Evolutionary conservation across 768 basidiomycete genomes (phyloP), one percentile per base, ranked within the genome.

Genomic region (Mycena leptocephala): DNA sequence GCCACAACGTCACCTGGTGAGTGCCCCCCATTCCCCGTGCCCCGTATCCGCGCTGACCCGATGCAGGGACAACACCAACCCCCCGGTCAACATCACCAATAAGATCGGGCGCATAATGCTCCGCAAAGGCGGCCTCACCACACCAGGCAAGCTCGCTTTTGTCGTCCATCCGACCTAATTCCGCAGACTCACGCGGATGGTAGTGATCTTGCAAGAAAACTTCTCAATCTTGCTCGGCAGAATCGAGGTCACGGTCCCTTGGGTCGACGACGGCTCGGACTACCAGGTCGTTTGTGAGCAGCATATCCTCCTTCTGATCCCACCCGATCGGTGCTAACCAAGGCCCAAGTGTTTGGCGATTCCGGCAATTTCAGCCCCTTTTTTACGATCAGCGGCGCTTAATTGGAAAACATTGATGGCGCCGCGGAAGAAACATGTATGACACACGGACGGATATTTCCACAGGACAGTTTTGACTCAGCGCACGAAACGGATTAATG

Each of bases 311-410:
- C 35, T 46, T 46, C 20, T 46, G 10, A 39, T 39, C 16, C 37
- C n/a, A 24, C 3, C 16, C 1, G 7, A 39, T 24, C 24, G 37
- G 13, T 24, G 59, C 59, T 62, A n/a, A 62, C 18, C 26, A 37
- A 39, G 28, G 18, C 30, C 59, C 18, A 35, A 85, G 84, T 86
- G 58, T 83, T 86, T 39, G 86, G 86, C 18, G 84, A 86, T 65
- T 86, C 85, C 2, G 86, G 84, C 32, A 86, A 86, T 62, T 83
- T 81, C 65, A 85, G 85, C 70, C 81, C 81, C n/a, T 20, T 51
- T 18, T 85, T 87, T 78, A 81, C 83, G 13, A 84, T 86, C 78
- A 32, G 37, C 3, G 51, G 76, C 35, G 39, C 76, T 18, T 46
- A n/a, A 58, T 26, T 16, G 35, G 13, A 37, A 37, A 37, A 37